These are phyloP conservation scores for Coelastrella sp. DNA, from an alignment of 139 green algal genomes.

Conservation along the genomic window DNA sequence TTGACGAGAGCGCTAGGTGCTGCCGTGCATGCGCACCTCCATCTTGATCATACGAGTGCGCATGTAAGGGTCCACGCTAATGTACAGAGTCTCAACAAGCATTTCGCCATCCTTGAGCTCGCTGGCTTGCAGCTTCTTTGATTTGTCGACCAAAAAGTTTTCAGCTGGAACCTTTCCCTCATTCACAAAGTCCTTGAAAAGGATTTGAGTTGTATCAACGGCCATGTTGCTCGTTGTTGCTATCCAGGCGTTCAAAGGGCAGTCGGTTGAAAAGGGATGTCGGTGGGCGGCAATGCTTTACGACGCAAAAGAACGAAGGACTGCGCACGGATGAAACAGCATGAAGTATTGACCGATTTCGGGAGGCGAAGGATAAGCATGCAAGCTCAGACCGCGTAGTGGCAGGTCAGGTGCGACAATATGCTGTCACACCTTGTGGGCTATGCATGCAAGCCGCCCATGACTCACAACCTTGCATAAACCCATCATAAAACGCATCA, in stretches of 20 bases:
- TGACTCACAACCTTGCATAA: no score
- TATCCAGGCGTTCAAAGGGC: neutral
- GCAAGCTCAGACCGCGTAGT: no score
- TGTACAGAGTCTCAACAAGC: conserved; percentile 13
- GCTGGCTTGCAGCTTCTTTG: neutral
- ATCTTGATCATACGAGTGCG: conserved; percentile 20
- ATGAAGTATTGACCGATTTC: neutral
- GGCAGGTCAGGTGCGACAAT: neutral
- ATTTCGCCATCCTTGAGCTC: conserved; percentile 34
- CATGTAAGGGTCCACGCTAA: conserved; percentile 41
- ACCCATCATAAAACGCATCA: no score
- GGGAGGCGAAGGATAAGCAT: neutral
- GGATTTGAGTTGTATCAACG: neutral
- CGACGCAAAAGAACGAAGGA: no score
- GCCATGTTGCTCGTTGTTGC: neutral
- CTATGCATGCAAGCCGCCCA: neutral
- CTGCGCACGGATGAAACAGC: neutral
- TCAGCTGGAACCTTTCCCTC: conserved; percentile 26
- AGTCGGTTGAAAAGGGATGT: neutral
- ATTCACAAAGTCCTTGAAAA: conserved; percentile 44
- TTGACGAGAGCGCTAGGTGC: neutral
- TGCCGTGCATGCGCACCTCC: neutral
- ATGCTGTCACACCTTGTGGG: neutral
- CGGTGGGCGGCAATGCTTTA: neutral
- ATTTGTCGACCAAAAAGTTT: conserved; percentile 35